phyloP scores from a whole-genome alignment of 176 grass and related monocot species.

The Cenchrus fungigraminus region DNA sequence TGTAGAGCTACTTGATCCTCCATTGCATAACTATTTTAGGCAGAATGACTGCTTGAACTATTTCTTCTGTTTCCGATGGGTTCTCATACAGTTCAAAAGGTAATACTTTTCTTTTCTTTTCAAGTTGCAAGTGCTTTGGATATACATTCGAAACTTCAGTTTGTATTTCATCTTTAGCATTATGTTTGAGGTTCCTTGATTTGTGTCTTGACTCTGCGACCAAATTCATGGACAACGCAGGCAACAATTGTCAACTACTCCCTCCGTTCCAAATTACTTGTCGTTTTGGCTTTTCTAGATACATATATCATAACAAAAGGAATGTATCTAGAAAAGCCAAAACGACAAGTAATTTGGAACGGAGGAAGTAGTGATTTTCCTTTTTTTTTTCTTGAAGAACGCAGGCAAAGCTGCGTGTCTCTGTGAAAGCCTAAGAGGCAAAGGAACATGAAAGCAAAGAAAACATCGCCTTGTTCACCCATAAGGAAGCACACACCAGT shows the following conservation, averaged over 20 bases:
- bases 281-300: too few relatives aligned
- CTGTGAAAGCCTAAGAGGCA: not conserved
- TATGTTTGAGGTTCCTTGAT: slow-evolving; percentile 18
- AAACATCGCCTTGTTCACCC: not conserved
- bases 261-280: too few relatives aligned
- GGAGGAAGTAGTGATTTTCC: too few relatives aligned
- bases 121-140: slow-evolving; percentile 16
- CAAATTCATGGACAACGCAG: too few relatives aligned
- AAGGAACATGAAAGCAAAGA: not conserved
- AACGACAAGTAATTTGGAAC: too few relatives aligned
- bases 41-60: slow-evolving; percentile 94
- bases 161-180: slow-evolving; percentile 18
- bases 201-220: not conserved
- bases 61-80: slow-evolving; percentile 99
- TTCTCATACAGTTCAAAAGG: slow-evolving; percentile 99
- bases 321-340: too few relatives aligned
- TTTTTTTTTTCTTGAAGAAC: too few relatives aligned
- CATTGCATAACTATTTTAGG: slow-evolving; percentile 87
- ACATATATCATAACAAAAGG: too few relatives aligned
- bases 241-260: too few relatives aligned
- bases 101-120: slow-evolving; percentile 33
- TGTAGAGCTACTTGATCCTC: slow-evolving; percentile 87
- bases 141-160: not conserved
- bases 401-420: not conserved
- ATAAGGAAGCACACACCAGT: not conserved